A percentile compares a stretch with the other conserved stretches of the same genome.
Evolutionary conservation across 306 rosid genomes (phyloP).

Genomic region (Lupinus albus): DNA sequence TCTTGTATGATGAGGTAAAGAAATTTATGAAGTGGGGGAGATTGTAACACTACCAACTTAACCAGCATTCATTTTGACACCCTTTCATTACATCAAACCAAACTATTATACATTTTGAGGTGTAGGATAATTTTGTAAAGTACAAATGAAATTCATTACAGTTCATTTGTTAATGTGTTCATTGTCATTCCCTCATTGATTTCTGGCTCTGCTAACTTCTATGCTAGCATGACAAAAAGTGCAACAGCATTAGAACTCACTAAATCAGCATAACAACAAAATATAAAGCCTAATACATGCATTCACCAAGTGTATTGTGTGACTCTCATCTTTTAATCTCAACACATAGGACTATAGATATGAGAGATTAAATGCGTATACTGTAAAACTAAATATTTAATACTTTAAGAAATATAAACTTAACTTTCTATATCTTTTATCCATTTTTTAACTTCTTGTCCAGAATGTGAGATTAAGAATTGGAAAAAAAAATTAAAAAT

Average conservation of each 20-base stretch:
- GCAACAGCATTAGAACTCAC: neutral
- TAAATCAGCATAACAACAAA: neutral
- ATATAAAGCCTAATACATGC: too few relatives aligned
- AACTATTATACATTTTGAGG: slow-evolving; percentile 31
- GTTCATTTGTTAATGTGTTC: slow-evolving; percentile 44
- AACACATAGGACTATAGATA: too few relatives aligned
- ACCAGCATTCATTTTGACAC: slow-evolving; percentile 32
- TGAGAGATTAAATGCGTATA: too few relatives aligned
- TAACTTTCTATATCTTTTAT: too few relatives aligned
- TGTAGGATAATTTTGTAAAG: slow-evolving; percentile 42
- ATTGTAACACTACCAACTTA: slow-evolving; percentile 43
- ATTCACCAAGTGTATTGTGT: too few relatives aligned
- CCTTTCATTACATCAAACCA: slow-evolving; percentile 36
- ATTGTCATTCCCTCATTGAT: slow-evolving; percentile 40
- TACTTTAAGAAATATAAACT: too few relatives aligned
- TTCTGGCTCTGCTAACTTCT: slow-evolving; percentile 15
- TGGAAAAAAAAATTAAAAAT: too few relatives aligned
- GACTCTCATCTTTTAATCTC: too few relatives aligned
- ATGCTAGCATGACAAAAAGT: slow-evolving; percentile 17
- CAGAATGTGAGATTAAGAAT: too few relatives aligned
- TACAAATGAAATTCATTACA: slow-evolving; percentile 40
- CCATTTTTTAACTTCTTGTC: too few relatives aligned
- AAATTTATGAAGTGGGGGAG: slow-evolving; percentile 75
- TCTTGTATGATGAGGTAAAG: slow-evolving; percentile 90
- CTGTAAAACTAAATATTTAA: too few relatives aligned